phyloP scores from a whole-genome alignment of 805 yeast genomes.

The Starmerella khaoyaiensis region DNA sequence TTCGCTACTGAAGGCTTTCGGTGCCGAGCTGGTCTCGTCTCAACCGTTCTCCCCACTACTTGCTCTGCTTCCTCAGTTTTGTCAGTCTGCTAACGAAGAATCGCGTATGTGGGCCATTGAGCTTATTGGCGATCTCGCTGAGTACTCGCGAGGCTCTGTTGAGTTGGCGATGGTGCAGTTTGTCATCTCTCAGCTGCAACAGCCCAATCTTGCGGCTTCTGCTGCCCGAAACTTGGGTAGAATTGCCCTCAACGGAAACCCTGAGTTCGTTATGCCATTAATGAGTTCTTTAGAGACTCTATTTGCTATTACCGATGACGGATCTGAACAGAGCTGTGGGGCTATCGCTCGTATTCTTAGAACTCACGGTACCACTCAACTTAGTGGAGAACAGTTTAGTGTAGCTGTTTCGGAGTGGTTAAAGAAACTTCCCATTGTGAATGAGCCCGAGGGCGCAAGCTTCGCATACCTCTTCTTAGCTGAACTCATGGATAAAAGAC shows the following conservation, averaged over 20 bases:
- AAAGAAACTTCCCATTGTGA: constrained; percentile 62
- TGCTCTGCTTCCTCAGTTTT: constrained; percentile 49
- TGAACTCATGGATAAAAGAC: constrained; percentile 55
- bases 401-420: constrained; percentile 65
- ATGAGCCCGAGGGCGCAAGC: constrained; percentile 81
- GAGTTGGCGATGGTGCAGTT: constrained; percentile 36
- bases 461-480: constrained; percentile 64
- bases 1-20: constrained; percentile 52
- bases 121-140: constrained; percentile 66
- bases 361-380: constrained; percentile 37
- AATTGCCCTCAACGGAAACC: constrained; percentile 60
- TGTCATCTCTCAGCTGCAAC: background rate
- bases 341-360: constrained; percentile 77
- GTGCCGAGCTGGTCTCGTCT: constrained; percentile 23
- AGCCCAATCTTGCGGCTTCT: constrained; percentile 64
- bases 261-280: constrained; percentile 45
- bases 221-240: constrained; percentile 76
- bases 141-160: constrained; percentile 61
- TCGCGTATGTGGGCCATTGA: constrained; percentile 67
- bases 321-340: constrained; percentile 75
- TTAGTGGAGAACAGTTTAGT: constrained; percentile 44
- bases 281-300: constrained; percentile 62
- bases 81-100: constrained; percentile 41
- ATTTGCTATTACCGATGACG: constrained; percentile 56
- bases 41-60: constrained; percentile 6